Evolutionary conservation across 1,284 basidiomycete genomes (phyloP).

Genomic region (Neolentinus lepideus): DNA sequence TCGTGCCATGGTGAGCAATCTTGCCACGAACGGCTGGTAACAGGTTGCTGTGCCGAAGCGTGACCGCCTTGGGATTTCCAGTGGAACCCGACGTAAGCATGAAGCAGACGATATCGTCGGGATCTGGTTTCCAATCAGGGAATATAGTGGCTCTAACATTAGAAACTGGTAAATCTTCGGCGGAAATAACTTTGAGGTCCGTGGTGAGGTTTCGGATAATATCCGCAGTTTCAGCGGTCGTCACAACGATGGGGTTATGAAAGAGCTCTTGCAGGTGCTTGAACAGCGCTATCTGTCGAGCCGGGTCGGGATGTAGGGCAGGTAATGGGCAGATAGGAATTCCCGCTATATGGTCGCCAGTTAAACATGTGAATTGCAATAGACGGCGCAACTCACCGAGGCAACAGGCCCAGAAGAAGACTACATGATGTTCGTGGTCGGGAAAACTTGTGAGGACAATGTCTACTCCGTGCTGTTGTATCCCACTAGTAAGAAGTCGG

Average conservation of each 20-base stretch:
- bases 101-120: constrained; percentile 9
- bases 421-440: constrained; percentile 14
- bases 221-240: constrained; percentile 6
- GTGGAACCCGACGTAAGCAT: constrained; percentile 27
- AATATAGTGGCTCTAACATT: background rate
- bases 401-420: constrained; percentile 16
- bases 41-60: constrained; percentile 14
- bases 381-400: constrained; percentile 9
- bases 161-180: constrained; percentile 5
- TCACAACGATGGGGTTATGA: constrained; percentile 9
- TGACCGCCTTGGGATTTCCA: constrained; percentile 26
- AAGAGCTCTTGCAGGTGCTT: constrained; percentile 10
- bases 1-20: constrained; percentile 13
- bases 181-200: constrained; percentile 3
- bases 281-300: constrained; percentile 11
- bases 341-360: constrained; percentile 7
- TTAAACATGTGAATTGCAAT: background rate
- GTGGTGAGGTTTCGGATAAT: constrained; percentile 6
- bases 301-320: constrained; percentile 13
- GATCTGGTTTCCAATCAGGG: background rate
- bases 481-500: constrained; percentile 9
- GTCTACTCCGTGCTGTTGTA: constrained; percentile 5
- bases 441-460: constrained; percentile 13
- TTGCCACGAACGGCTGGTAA: constrained; percentile 15
- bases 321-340: constrained; percentile 15